phyloP scores from a whole-genome alignment of 768 basidiomycete species.

The Tulasnella sp. region DNA sequence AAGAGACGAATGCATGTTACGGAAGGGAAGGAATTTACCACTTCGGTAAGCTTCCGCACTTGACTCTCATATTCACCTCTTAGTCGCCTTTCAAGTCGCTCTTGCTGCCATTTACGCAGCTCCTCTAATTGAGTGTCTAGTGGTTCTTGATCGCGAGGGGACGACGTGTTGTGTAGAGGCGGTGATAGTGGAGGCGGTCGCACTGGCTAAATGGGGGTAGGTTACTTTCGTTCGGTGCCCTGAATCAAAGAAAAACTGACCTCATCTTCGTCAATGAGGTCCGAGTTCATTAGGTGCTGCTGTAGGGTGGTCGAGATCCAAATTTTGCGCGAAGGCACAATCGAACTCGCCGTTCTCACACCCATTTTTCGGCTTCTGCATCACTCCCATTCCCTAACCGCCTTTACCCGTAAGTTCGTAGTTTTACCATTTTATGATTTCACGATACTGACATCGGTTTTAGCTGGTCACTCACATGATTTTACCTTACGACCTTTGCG shows the following conservation, averaged over 20 bases:
- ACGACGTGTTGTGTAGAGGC: conserved; percentile 43
- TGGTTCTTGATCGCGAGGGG: conserved; percentile 47
- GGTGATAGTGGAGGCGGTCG: conserved; percentile 29
- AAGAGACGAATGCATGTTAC: conserved; percentile 23
- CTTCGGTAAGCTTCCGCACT: conserved; percentile 45
- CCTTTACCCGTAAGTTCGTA: not conserved
- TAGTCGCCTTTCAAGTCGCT: conserved; percentile 54
- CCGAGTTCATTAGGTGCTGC: not conserved
- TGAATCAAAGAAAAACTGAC: not conserved
- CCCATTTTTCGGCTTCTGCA: conserved; percentile 7
- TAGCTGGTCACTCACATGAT: not conserved
- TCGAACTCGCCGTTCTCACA: not conserved
- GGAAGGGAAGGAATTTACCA: conserved; percentile 34
- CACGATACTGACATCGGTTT: not conserved
- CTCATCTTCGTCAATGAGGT: conserved; percentile 5
- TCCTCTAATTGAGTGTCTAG: conserved; percentile 37
- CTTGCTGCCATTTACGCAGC: conserved; percentile 57
- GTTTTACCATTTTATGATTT: not conserved
- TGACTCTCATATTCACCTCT: conserved; percentile 68
- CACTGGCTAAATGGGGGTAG: not conserved
- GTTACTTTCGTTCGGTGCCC: conserved; percentile 13
- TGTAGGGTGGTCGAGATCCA: not conserved
- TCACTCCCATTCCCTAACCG: not conserved
- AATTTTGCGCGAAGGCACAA: conserved; percentile 8
- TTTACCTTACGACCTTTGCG: conserved; percentile 64